Conservation (phyloP, 129 eudicot species). For the Helichrysum umbraculigerum region DNA sequence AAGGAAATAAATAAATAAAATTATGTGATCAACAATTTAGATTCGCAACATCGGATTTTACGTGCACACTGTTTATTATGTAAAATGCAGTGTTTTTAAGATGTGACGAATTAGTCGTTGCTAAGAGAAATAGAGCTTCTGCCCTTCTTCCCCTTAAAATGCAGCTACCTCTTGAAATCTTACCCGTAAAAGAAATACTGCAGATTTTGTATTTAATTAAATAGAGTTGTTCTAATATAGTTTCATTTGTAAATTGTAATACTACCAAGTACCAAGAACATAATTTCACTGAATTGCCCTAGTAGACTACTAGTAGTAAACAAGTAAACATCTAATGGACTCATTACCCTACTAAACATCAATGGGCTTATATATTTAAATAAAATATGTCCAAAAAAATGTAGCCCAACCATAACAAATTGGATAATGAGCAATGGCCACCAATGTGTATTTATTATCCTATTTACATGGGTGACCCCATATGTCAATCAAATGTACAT, state of each 20-base stretch:
- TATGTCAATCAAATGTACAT: conserved; percentile 31
- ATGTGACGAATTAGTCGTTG: too few relatives aligned
- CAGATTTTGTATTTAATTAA: not conserved
- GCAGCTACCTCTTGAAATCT: too few relatives aligned
- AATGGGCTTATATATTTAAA: conserved; percentile 14
- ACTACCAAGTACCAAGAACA: not conserved
- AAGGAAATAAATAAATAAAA: too few relatives aligned
- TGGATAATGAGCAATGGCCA: conserved; percentile 22
- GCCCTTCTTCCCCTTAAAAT: too few relatives aligned
- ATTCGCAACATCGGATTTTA: too few relatives aligned
- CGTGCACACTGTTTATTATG: too few relatives aligned
- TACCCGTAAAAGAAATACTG: not conserved
- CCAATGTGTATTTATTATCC: conserved; percentile 23
- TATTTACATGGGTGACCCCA: conserved; percentile 33
- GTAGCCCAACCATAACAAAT: conserved; percentile 26
- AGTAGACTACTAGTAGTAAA: not conserved
- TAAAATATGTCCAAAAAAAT: conserved; percentile 1
- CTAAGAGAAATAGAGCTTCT: too few relatives aligned
- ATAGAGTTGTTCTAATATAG: too few relatives aligned
- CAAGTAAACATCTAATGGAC: not conserved
- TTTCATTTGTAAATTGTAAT: too few relatives aligned
- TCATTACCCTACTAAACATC: conserved; percentile 12
- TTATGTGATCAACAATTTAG: too few relatives aligned
- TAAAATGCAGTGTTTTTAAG: too few relatives aligned
- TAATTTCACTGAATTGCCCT: not conserved